Base-by-base conservation (phyloP, 495 filamentous ascomycete genomes). In the Penicillium crystallinum region DNA sequence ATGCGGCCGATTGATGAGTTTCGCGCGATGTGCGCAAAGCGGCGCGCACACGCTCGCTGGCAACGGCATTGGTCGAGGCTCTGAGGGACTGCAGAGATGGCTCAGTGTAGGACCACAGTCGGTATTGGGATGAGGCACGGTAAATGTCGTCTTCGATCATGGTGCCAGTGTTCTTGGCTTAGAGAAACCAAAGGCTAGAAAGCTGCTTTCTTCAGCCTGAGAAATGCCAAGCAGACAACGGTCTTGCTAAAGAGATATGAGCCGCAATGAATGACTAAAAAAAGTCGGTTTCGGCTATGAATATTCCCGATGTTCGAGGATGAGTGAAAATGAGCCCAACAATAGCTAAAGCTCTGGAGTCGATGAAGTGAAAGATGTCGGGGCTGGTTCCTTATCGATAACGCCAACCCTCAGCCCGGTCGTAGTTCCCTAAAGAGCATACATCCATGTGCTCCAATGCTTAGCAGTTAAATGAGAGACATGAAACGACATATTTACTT, bases 51-150 rank as follows among this genome's bases (percentile, higher is more conserved):
- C 87, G 83, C 23, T 85, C 77, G 41, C 77, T 78, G 4, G 92
- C 91, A 10, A 82, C 71, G 15, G 74, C 63, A 68, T 96, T 96
- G 9, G 93, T 95, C 14, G 78, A 83, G 25, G 77, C 72, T 40
- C 95, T 87, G 12, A 90, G 72, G 2, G 82, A 69, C 27, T 77
- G 75, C 15, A 98, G 81, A 9, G 84, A 77, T 8, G 82, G 66
- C 8, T 85, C 81, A 0, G 91, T 89, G 69, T 90, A 97, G n/a
- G 91, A 95, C 91, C 95, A 98, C 34, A 90, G 72, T 34, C 87
- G 81, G 66, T 82, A 96, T 68, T 98, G 93, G 37, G 89, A 92
- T 0, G 91, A 93, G 17, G 86, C 76, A n/a, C 87, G 87, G 73
- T 97, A 98, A 42, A 91, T 77, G 54, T 87, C 86, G 66, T 98